phyloP scores from a whole-genome alignment of 1,284 basidiomycete species.

The Pseudozyma thailandica region DNA sequence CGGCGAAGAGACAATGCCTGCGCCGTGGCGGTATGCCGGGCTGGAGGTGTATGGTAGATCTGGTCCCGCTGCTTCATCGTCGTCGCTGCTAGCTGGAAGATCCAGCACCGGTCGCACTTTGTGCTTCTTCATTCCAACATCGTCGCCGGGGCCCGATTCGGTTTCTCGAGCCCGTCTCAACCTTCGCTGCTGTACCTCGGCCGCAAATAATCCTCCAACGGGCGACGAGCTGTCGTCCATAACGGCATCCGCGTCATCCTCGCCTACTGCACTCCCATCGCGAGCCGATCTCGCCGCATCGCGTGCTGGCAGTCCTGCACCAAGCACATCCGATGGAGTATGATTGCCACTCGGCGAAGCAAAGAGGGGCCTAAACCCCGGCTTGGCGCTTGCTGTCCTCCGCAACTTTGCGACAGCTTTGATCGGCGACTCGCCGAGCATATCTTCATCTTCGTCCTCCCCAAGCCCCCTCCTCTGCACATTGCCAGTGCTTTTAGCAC shows the following conservation, averaged over 20 bases:
- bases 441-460: conserved; percentile 9
- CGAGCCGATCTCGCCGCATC: background rate
- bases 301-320: background rate
- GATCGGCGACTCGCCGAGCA: conserved; percentile 19
- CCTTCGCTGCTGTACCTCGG: conserved; percentile 22
- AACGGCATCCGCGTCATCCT: conserved; percentile 14
- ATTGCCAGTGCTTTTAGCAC: background rate
- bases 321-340: conserved; percentile 9
- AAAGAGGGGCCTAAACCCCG: conserved; percentile 35
- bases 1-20: conserved; percentile 18
- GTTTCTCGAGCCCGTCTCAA: conserved; percentile 20
- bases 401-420: conserved; percentile 19
- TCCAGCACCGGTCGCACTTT: conserved; percentile 3
- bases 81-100: conserved; percentile 14
- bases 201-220: conserved; percentile 37
- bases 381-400: conserved; percentile 2
- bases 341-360: conserved; percentile 29
- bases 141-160: background rate
- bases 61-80: background rate
- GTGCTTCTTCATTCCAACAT: conserved; percentile 15
- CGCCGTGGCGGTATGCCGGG: conserved; percentile 8
- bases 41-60: conserved; percentile 5
- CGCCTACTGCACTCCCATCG: background rate
- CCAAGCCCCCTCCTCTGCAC: background rate
- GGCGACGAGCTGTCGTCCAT: conserved; percentile 13